A percentile compares a stretch with the other conserved stretches of the same genome.
These are phyloP conservation scores for Cyclotella cryptica DNA, from an alignment of 108 stramenopile genomes.

Conservation along the genomic window DNA sequence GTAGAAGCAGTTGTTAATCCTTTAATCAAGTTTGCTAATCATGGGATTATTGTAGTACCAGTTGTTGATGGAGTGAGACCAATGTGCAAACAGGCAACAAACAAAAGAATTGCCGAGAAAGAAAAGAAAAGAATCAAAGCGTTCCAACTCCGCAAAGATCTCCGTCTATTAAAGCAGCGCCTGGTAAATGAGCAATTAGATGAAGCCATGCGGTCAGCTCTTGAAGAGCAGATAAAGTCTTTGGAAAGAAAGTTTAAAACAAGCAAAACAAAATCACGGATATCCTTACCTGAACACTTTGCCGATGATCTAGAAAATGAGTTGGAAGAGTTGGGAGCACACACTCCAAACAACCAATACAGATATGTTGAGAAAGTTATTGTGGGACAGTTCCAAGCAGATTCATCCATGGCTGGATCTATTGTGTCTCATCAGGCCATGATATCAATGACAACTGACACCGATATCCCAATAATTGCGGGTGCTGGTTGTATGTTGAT, in stretches of 20 bases:
- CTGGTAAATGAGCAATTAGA: neutral
- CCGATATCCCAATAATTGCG: neutral
- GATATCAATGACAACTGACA: neutral
- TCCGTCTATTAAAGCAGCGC: neutral
- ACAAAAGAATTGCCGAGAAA: neutral
- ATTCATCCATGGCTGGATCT: neutral
- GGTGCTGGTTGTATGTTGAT: too few species aligned
- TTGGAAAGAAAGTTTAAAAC: neutral
- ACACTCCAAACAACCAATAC: neutral
- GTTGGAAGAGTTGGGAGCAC: neutral
- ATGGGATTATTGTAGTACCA: neutral
- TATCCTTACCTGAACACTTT: neutral
- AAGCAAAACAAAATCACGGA: neutral
- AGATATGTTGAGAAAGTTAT: neutral
- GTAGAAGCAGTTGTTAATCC: neutral
- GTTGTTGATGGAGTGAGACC: constrained; percentile 3
- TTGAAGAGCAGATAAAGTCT: neutral
- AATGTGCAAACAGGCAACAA: constrained; percentile 15
- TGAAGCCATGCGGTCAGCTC: neutral
- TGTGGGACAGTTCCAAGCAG: constrained; percentile 3
- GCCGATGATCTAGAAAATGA: neutral
- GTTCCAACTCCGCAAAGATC: neutral
- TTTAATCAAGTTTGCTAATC: neutral
- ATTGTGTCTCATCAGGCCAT: neutral
- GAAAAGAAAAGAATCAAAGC: constrained; percentile 11